These are phyloP conservation scores for Boechera stricta DNA, from an alignment of 345 rosid species.

Conservation along the genomic window DNA sequence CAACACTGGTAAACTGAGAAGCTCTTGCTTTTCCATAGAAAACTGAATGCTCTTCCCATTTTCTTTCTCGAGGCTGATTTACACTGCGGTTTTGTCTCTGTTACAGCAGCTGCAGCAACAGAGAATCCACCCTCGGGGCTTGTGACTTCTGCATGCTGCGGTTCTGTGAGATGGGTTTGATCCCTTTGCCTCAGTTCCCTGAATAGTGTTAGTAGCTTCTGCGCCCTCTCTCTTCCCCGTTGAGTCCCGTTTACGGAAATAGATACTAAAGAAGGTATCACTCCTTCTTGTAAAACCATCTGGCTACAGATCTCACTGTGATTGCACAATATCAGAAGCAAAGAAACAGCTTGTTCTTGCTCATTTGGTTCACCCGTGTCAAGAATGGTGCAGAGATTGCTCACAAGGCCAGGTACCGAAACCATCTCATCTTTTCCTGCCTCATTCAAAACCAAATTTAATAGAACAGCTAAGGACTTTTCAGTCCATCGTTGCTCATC, in stretches of 20 bases:
- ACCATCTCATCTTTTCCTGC: constrained; percentile 79
- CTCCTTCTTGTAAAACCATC: constrained; percentile 94
- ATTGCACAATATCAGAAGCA: constrained; percentile 71
- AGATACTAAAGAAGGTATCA: constrained; percentile 93
- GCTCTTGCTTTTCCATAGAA: constrained; percentile 90
- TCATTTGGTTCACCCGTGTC: constrained; percentile 73
- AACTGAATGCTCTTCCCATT: constrained; percentile 79
- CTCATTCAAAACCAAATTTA: constrained; percentile 63
- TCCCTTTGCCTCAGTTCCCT: constrained; percentile 91
- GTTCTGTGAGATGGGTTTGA: constrained; percentile 49
- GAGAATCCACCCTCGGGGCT: constrained; percentile 45
- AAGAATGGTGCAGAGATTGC: constrained; percentile 61
- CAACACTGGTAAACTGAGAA: constrained; percentile 67
- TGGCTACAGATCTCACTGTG: constrained; percentile 79
- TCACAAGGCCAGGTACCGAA: constrained; percentile 63
- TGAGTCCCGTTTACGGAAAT: constrained; percentile 82
- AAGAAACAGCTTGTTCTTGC: constrained; percentile 86
- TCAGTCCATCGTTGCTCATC: constrained; percentile 77
- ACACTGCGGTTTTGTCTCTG: constrained; percentile 67
- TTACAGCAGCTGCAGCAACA: constrained; percentile 38
- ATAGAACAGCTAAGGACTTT: constrained; percentile 73
- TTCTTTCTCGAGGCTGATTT: constrained; percentile 75
- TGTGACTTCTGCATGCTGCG: constrained; percentile 35
- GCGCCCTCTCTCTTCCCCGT: constrained; percentile 83
- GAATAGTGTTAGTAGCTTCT: constrained; percentile 81